These are phyloP conservation scores for Echinochloa phyllopogon DNA, from an alignment of 176 grass and related monocot genomes.

Conservation along the genomic window DNA sequence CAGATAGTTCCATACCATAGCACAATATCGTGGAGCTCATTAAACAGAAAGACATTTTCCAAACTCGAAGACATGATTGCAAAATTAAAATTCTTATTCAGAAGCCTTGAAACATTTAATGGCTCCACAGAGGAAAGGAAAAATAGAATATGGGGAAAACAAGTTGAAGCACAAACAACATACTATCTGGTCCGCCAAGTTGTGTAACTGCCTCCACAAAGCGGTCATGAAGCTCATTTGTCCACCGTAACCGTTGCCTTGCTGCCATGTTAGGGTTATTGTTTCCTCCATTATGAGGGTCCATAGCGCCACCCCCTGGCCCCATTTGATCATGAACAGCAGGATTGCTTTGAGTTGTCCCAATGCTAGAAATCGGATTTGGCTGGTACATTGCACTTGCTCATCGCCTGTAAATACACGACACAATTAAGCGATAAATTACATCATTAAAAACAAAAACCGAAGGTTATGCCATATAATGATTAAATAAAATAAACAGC, in stretches of 20 bases:
- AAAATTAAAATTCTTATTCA: background rate
- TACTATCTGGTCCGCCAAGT: conserved; percentile 88
- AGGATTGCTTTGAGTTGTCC: conserved; percentile 17
- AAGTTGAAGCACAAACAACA: conserved; percentile 31
- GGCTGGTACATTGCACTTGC: conserved; percentile 60
- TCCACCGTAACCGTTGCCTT: conserved; percentile 80
- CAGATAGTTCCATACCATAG: background rate
- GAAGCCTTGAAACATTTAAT: background rate
- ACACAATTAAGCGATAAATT: background rate
- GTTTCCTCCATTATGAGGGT: conserved; percentile 42
- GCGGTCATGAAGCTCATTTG: conserved; percentile 75
- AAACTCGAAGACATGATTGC: background rate
- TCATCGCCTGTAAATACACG: conserved; percentile 50
- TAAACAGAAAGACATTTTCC: background rate
- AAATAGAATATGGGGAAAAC: background rate
- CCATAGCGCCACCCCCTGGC: conserved; percentile 36
- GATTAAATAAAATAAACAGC: background rate
- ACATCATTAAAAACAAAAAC: background rate
- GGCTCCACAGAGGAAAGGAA: background rate
- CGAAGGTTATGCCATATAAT: background rate
- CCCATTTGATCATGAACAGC: conserved; percentile 51
- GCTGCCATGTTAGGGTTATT: conserved; percentile 49
- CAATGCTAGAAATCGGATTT: conserved; percentile 49
- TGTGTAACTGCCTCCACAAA: conserved; percentile 80
- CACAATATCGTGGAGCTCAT: background rate